Evolutionary conservation across 2,329 filamentous ascomycete species (phyloP).

Genomic region (Sarocladium brachiariae): DNA sequence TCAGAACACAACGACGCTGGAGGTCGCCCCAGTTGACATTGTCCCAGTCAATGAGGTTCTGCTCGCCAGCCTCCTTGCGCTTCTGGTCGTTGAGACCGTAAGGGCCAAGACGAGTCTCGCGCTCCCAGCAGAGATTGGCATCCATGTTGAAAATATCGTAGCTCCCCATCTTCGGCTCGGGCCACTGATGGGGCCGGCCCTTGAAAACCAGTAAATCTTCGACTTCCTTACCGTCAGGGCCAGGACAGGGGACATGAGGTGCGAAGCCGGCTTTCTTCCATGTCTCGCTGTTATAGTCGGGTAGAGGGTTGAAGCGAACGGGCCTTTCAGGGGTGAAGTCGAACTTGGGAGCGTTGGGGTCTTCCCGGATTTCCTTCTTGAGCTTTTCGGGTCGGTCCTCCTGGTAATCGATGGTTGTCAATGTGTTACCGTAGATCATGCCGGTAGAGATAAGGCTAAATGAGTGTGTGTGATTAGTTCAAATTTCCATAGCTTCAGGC

Average conservation of each 20-base stretch:
- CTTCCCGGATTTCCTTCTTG: slow-evolving; percentile 23
- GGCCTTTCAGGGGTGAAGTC: slow-evolving; percentile 40
- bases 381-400: slow-evolving; percentile 29
- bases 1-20: slow-evolving; percentile 57
- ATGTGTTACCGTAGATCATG: slow-evolving; percentile 50
- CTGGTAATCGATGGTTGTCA: slow-evolving; percentile 37
- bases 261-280: slow-evolving; percentile 55
- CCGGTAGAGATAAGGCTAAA: slow-evolving; percentile 38
- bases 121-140: slow-evolving; percentile 58
- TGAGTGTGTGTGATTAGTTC: slow-evolving; percentile 17
- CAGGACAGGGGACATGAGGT: slow-evolving; percentile 56
- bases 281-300: slow-evolving; percentile 55
- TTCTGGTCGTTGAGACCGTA: slow-evolving; percentile 50
- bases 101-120: slow-evolving; percentile 61
- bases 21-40: slow-evolving; percentile 64
- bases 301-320: slow-evolving; percentile 63
- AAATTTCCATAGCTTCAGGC: slow-evolving; percentile 15
- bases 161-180: slow-evolving; percentile 55
- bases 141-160: slow-evolving; percentile 55
- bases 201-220: slow-evolving; percentile 61
- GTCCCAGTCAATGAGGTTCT: slow-evolving; percentile 48
- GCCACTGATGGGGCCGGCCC: slow-evolving; percentile 51
- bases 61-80: slow-evolving; percentile 35
- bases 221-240: slow-evolving; percentile 51
- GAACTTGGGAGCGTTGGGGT: slow-evolving; percentile 24